A percentile compares a stretch with the other conserved stretches of the same genome.
These are phyloP conservation scores for Phytophthora meadii DNA, from an alignment of 352 stramenopile species.

Conservation along the genomic window DNA sequence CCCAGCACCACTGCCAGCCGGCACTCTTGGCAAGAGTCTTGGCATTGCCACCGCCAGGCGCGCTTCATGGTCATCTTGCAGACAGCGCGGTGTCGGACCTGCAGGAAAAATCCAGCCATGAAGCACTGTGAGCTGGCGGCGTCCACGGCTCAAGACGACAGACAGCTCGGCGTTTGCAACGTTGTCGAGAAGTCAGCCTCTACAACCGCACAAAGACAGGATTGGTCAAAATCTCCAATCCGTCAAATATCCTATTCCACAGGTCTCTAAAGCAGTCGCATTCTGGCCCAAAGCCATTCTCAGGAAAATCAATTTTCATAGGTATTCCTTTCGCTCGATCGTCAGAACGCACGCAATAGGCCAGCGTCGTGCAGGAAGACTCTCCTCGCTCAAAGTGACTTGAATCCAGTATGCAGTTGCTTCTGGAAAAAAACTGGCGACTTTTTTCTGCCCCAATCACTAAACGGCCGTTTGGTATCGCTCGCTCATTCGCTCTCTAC, in stretches of 20 bases:
- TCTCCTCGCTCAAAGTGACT: slow-evolving; percentile 7
- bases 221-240: slow-evolving; percentile 8
- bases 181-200: slow-evolving; percentile 1
- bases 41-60: background rate
- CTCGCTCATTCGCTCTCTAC: slow-evolving; percentile 35
- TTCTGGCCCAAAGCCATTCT: too few relatives aligned
- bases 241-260: background rate
- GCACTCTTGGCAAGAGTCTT: background rate
- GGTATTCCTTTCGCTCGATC: slow-evolving; percentile 16
- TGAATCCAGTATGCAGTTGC: slow-evolving; percentile 11
- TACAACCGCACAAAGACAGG: slow-evolving; percentile 7
- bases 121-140: slow-evolving; percentile 1
- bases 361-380: slow-evolving; percentile 9
- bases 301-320: background rate
- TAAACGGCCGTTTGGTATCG: slow-evolving; percentile 1
- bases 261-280: background rate
- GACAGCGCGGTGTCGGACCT: slow-evolving; percentile 2
- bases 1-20: background rate
- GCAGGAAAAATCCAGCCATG: slow-evolving; percentile 20
- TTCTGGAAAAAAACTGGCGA: slow-evolving; percentile 13
- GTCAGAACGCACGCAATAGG: slow-evolving; percentile 30
- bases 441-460: slow-evolving; percentile 16
- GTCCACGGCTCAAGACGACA: background rate
- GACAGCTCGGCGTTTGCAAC: slow-evolving; percentile 13
- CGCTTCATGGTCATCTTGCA: background rate